Percentiles rank a stretch among this genome's conserved stretches.
phyloP scores from a whole-genome alignment of 1,139 yeast genomes.

The Yamadazyma siamensis region DNA sequence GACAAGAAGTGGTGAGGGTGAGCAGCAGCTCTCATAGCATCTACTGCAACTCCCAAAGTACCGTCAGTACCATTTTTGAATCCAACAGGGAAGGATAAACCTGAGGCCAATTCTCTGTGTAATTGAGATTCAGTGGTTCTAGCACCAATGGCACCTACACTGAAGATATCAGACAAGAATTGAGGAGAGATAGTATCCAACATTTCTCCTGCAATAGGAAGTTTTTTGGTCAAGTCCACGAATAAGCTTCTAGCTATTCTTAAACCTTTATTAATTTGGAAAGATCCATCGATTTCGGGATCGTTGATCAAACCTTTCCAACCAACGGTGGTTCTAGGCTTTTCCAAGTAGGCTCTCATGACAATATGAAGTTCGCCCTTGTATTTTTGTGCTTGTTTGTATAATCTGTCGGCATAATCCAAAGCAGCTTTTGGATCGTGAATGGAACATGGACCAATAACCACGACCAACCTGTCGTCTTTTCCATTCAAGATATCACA shows the following conservation, averaged over 20 bases:
- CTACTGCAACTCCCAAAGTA: constrained; percentile 86
- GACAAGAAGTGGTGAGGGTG: constrained; percentile 95
- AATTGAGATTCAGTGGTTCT: constrained; percentile 98
- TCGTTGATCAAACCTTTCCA: constrained; percentile 99
- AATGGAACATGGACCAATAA: constrained; percentile 95
- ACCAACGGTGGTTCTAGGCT: constrained; percentile 98
- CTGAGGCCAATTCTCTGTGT: constrained; percentile 96
- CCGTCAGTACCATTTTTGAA: constrained; percentile 99
- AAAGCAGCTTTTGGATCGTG: constrained; percentile 89
- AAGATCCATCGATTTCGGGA: constrained; percentile 90
- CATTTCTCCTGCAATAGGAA: constrained; percentile 97
- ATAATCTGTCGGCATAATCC: constrained; percentile 77
- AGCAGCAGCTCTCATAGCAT: constrained; percentile 90
- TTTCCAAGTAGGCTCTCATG: constrained; percentile 97
- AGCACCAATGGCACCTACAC: constrained; percentile 98
- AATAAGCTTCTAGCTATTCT: constrained; percentile 83
- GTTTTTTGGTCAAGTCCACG: constrained; percentile 70
- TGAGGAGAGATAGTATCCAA: constrained; percentile 98
- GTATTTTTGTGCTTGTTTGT: constrained; percentile 64
- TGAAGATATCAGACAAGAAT: constrained; percentile 83
- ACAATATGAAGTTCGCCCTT: constrained; percentile 73
- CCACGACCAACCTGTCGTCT: constrained; percentile 77
- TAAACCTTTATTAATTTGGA: constrained; percentile 93
- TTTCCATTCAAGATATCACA: constrained; percentile 67
- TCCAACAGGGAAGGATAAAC: constrained; percentile 95